These are phyloP conservation scores for Glarea lozoyensis DNA, from an alignment of 495 filamentous ascomycete genomes.

Conservation along the genomic window DNA sequence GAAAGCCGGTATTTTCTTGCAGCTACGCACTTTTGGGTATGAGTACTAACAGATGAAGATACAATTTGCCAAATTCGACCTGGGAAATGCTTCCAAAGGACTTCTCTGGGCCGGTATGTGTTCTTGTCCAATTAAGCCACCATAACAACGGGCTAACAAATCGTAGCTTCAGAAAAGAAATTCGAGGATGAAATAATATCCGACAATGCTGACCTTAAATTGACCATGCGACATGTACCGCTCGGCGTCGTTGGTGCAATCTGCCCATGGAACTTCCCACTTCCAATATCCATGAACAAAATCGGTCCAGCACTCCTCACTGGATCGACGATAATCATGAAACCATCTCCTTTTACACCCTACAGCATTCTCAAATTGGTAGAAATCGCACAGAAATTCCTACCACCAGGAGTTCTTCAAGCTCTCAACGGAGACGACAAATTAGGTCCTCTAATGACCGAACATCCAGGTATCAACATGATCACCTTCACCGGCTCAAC, in stretches of 20 bases:
- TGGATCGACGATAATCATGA: constrained; percentile 43
- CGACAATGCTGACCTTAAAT: constrained; percentile 29
- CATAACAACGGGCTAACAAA: not conserved
- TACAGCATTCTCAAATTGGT: constrained; percentile 50
- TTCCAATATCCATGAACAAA: constrained; percentile 37
- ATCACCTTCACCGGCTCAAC: constrained; percentile 54
- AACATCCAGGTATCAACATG: constrained; percentile 45
- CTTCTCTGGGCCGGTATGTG: constrained; percentile 15
- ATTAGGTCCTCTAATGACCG: constrained; percentile 42
- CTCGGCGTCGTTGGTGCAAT: constrained; percentile 43
- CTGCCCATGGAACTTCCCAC: constrained; percentile 54
- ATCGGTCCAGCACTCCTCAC: constrained; percentile 37
- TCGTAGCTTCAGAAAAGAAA: not conserved
- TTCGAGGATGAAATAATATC: constrained; percentile 23
- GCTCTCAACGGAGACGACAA: constrained; percentile 48
- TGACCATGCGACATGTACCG: constrained; percentile 32
- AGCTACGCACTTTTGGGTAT: not conserved
- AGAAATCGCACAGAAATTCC: constrained; percentile 43
- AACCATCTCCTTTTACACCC: constrained; percentile 47
- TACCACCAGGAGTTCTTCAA: constrained; percentile 52
- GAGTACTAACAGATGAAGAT: constrained; percentile 5
- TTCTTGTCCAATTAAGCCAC: too few species aligned
- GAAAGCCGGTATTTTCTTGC: constrained; percentile 17
- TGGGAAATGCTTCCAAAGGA: constrained; percentile 5
- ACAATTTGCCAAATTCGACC: constrained; percentile 16